Evolutionary conservation across 176 grass and related monocot species (phyloP), one percentile per base, ranked within the genome.

Genomic region (Avena atlantica): DNA sequence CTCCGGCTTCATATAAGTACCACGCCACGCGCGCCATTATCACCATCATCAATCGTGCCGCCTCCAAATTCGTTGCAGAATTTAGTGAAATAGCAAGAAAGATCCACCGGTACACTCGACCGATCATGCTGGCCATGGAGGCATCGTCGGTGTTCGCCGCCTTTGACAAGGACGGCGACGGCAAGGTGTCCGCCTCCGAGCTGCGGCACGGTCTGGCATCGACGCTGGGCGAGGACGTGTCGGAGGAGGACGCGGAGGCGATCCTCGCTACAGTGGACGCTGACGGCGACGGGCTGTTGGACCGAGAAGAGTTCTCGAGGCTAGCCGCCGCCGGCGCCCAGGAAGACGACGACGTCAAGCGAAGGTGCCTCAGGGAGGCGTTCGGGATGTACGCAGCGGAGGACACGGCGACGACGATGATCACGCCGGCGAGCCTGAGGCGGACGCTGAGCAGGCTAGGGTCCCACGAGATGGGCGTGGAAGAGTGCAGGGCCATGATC

Each of bases 401-500:
- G 29, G 29, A 29, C 29, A 29, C 29, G 29, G 29, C 29, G 29
- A 29, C 29, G 29, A 29, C 1, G 29, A 1, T 29, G 29, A 29
- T 29, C 27, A 94, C 92, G 53, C 84, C 89, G 59, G 58, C 58
- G 63, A 93, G 92, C 89, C 81, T 94, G 56, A 70, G 21, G 48
- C 78, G 89, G 76, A 91, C 81, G 89, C 49, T 91, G 66, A 80
- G 75, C 66, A 67, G 89, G 47, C 65, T 91, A 34, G 87, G 75
- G 10, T 45, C 76, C 23, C 37, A 34, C 25, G 61, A n/a, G 78
- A 16, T 86, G 20, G 42, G 16, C 3, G 40, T 94, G 62, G 89
- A 94, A 2, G 64, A 67, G 64, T 94, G 92, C 89, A 70, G 45
- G 57, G 70, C 81, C 60, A 94, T 94, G 87, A 94, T 94, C 23